Conservation (phyloP, 164 flowering plant genomes). For the Cinnamomum chago region DNA sequence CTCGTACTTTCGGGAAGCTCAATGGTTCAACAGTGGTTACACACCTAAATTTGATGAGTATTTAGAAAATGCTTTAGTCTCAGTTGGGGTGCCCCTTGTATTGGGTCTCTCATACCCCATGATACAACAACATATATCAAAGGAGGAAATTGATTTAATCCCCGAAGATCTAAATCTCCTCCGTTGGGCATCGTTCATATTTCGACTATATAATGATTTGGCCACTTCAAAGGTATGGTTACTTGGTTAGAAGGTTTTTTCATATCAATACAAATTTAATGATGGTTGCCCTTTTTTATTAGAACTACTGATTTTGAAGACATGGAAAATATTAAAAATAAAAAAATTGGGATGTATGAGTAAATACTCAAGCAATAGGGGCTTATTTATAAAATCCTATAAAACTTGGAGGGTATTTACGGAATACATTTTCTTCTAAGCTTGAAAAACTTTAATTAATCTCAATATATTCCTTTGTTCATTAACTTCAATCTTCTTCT, state of each 20-base stretch:
- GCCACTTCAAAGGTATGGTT: constrained; percentile 5
- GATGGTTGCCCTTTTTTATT: background rate
- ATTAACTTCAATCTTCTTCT: no score
- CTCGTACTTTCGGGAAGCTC: constrained; percentile 38
- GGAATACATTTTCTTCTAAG: no score
- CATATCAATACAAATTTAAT: background rate
- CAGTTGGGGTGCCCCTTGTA: constrained; percentile 31
- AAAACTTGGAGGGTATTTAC: no score
- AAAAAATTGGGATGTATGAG: no score
- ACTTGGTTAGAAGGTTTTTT: background rate
- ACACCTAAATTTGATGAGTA: constrained; percentile 40
- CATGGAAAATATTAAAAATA: no score
- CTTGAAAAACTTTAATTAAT: no score
- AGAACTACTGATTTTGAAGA: background rate
- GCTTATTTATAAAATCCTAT: no score
- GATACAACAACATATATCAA: background rate
- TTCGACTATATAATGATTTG: constrained; percentile 9
- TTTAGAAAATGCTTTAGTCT: constrained; percentile 34
- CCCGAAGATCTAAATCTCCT: background rate
- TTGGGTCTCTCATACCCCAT: constrained; percentile 17
- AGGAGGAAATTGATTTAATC: constrained; percentile 11
- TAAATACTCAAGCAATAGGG: no score
- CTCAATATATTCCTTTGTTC: no score
- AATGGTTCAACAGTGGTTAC: constrained; percentile 34
- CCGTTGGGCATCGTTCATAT: constrained; percentile 3